Conservation (phyloP, 345 rosid species). For the Eucalyptus sp. region DNA sequence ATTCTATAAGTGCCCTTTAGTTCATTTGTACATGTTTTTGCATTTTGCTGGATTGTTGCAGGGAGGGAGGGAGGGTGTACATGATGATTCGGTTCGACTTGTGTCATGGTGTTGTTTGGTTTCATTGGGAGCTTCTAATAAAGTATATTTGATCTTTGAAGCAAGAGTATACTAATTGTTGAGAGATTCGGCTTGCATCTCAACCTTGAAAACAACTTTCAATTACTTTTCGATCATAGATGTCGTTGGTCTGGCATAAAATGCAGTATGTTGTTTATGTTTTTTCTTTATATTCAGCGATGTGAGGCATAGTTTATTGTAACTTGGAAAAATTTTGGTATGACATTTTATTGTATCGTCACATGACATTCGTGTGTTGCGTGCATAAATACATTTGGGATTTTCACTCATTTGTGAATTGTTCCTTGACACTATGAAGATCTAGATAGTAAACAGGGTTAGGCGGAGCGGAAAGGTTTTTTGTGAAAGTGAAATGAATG, state of each 20-base stretch:
- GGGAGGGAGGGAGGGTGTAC: background rate
- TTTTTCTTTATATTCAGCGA: background rate
- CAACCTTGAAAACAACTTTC: background rate
- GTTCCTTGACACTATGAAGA: background rate
- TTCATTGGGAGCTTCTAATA: background rate
- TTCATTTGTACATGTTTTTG: background rate
- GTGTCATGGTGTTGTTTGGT: background rate
- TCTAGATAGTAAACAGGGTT: background rate
- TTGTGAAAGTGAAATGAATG: background rate
- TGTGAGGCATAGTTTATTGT: background rate
- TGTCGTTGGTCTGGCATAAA: background rate
- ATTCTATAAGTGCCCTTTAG: background rate
- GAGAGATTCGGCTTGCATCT: background rate
- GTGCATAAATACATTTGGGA: background rate
- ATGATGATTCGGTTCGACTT: background rate
- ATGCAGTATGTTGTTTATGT: background rate
- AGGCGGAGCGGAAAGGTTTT: background rate
- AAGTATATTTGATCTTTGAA: background rate
- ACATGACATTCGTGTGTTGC: background rate
- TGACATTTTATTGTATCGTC: background rate
- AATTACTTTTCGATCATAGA: background rate
- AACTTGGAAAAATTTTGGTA: background rate
- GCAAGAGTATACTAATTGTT: background rate
- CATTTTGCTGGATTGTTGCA: background rate
- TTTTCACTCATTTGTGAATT: background rate